Base-by-base conservation (phyloP, 208 protist species). In the Zelonia costaricensis region DNA sequence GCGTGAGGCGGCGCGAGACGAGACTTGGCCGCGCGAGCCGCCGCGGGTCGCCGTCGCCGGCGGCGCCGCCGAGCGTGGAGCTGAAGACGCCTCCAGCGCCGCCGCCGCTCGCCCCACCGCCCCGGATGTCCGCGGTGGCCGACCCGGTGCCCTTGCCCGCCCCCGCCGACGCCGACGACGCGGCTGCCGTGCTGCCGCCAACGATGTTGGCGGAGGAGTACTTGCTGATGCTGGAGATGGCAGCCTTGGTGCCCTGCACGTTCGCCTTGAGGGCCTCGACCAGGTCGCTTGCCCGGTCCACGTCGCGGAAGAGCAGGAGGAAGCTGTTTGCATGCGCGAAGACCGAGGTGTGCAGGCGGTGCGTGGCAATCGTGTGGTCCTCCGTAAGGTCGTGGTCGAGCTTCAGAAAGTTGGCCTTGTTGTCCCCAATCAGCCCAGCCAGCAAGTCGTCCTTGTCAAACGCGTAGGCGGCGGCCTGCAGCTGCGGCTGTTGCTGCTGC, bases 211-310 rank as follows among this genome's bases (percentile, higher is more conserved):
- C 40, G 52, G 80, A 86, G 18, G 74, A 80, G 56, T 90, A 86
- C 52, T 88, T 86, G 57, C 86, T 90, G 43, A 93, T 89, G 30
- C 71, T 49, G 8, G 89, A 88, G 56, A 95, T 93, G 33, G 79
- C 71, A 0, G 84, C 74, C 69, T 95, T 95, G 10, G 82, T 95
- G 52, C 77, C 76, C 60, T 93, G 86, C 54, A 95, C 89, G 27
- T 83, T 82, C n/a, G 73, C 69, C 72, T 95, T 95, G 30, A 95
- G 76, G 15, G 64, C 75, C 69, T 93, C 82, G 8, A 93, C 86
- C 18, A 92, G 72, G 10, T 69, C 62, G 38, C 81, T 89, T 20
- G 89, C 79, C 7, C 70, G 62, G 18, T 88, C 82, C 9, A 95
- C 89, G 51, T 95, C 86, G 55, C 84, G 78, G 53, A 95, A 95